A percentile compares a stretch with the other conserved stretches of the same genome.
Evolutionary conservation across 2,329 filamentous ascomycete genomes (phyloP).

Genomic region (Cladosporium sp.): DNA sequence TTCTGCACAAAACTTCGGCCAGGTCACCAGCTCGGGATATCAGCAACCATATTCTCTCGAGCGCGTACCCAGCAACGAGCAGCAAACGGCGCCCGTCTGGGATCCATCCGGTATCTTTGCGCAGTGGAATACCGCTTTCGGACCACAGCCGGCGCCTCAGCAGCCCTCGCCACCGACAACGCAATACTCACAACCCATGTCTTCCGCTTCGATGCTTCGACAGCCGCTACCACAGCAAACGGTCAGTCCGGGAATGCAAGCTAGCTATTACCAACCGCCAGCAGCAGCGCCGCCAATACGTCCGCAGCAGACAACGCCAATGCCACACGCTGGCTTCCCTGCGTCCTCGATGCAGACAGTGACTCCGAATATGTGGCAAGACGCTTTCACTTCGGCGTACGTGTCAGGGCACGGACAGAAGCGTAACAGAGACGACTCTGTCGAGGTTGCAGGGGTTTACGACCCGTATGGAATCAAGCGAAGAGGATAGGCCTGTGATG

Average conservation of each 20-base stretch:
- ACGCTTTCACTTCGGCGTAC: constrained; percentile 39
- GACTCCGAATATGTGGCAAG: constrained; percentile 50
- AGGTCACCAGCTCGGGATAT: constrained; percentile 4
- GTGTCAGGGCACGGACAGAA: constrained; percentile 38
- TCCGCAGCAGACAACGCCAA: neutral
- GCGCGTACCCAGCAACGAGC: constrained; percentile 6
- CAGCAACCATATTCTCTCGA: constrained; percentile 7
- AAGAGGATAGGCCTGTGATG: constrained; percentile 15
- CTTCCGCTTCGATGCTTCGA: constrained; percentile 31
- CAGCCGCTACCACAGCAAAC: constrained; percentile 25
- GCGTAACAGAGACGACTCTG: constrained; percentile 40
- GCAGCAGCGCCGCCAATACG: neutral
- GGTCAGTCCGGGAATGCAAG: constrained; percentile 3
- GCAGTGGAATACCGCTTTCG: constrained; percentile 94
- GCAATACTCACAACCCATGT: constrained; percentile 19
- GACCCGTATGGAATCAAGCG: constrained; percentile 17
- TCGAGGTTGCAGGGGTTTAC: constrained; percentile 1
- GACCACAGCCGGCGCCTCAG: constrained; percentile 47
- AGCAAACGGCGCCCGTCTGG: constrained; percentile 25
- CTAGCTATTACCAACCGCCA: constrained; percentile 9
- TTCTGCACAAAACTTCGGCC: constrained; percentile 14
- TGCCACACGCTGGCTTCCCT: neutral
- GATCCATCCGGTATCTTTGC: constrained; percentile 48
- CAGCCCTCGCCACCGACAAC: constrained; percentile 40
- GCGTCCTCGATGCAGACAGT: constrained; percentile 29